phyloP scores from a whole-genome alignment of 805 yeast genomes.

The Ascoidea rubescens region DNA sequence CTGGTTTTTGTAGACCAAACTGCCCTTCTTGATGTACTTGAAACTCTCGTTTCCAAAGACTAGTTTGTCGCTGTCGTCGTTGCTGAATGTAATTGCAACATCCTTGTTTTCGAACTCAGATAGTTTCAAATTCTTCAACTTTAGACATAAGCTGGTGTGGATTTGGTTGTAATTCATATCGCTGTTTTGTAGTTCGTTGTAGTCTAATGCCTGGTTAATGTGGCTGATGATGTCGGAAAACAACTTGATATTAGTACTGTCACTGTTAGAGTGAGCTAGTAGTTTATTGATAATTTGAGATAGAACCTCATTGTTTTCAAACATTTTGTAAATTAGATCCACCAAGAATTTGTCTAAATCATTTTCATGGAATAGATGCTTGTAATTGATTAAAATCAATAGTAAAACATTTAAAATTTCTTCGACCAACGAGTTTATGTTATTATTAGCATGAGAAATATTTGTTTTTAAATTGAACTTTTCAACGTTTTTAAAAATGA shows the following conservation, averaged over 20 bases:
- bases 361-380: conserved; percentile 4
- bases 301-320: conserved; percentile 5
- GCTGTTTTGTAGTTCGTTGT: neutral
- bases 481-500: conserved; percentile 15
- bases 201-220: conserved; percentile 2
- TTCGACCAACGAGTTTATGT: conserved; percentile 15
- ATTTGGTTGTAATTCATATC: neutral
- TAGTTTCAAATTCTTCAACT: neutral
- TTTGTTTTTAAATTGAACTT: conserved; percentile 3
- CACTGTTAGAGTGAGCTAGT: neutral
- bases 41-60: neutral
- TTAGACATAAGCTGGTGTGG: neutral
- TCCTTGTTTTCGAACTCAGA: too few relatives aligned
- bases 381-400: conserved; percentile 10
- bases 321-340: conserved; percentile 8
- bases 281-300: conserved; percentile 1
- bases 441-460: neutral
- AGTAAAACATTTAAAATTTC: conserved; percentile 16
- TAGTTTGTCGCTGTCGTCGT: neutral
- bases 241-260: neutral
- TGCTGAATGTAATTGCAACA: too few relatives aligned
- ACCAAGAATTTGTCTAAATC: conserved; percentile 5
- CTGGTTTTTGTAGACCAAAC: neutral
- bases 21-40: neutral
- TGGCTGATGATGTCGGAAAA: conserved; percentile 5